Conservation (phyloP, 495 filamentous ascomycete genomes). For the Annulohypoxylon stygium region DNA sequence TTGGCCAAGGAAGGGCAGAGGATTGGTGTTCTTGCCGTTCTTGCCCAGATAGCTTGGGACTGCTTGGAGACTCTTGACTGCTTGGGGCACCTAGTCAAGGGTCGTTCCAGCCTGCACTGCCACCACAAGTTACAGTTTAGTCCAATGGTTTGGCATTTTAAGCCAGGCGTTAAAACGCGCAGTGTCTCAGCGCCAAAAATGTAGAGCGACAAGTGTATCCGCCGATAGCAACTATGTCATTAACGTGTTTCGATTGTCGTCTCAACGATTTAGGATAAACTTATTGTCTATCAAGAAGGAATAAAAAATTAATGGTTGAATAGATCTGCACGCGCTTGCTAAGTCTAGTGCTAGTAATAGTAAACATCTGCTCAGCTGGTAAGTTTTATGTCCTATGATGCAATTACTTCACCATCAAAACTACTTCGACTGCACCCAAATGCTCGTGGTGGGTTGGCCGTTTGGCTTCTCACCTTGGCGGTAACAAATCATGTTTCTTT, state of each 20-base stretch:
- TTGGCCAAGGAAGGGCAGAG: not conserved
- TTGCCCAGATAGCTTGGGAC: not conserved
- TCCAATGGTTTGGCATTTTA: slow-evolving; percentile 16
- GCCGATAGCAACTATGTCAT: not conserved
- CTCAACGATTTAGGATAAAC: slow-evolving; percentile 6
- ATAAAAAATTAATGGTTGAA: not conserved
- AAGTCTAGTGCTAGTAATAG: not conserved
- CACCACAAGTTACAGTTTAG: slow-evolving; percentile 2
- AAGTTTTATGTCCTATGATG: slow-evolving; percentile 13
- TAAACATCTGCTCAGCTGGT: slow-evolving; percentile 1
- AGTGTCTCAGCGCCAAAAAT: slow-evolving; percentile 3
- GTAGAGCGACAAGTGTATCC: slow-evolving; percentile 11
- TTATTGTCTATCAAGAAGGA: not conserved
- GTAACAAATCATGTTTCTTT: not conserved
- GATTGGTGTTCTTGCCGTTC: not conserved
- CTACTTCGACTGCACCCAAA: not conserved
- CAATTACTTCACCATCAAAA: slow-evolving; percentile 2
- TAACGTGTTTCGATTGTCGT: slow-evolving; percentile 8
- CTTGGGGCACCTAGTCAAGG: slow-evolving; percentile 2
- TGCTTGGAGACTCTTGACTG: too few relatives aligned
- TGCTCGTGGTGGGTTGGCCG: slow-evolving; percentile 1
- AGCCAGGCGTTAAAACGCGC: slow-evolving; percentile 11
- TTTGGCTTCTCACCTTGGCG: not conserved
- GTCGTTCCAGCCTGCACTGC: slow-evolving; percentile 7
- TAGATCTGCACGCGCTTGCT: not conserved